Percentiles rank a stretch among this genome's conserved stretches.
These are phyloP conservation scores for Suillus lakei DNA, from an alignment of 768 basidiomycete species.

Conservation along the genomic window DNA sequence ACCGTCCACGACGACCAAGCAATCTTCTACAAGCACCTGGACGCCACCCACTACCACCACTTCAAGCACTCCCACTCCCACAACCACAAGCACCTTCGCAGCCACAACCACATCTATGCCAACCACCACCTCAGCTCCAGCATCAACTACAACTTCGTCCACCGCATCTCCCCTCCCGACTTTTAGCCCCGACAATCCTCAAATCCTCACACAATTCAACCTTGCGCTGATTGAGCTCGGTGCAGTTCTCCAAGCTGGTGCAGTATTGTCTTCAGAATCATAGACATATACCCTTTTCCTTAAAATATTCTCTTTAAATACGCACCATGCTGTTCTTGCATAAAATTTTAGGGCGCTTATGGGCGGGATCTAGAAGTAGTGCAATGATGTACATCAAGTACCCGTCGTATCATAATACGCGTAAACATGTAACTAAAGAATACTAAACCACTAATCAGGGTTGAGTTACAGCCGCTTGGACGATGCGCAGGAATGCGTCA, in stretches of 20 bases:
- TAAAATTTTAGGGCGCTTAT: background rate
- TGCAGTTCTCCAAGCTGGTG: constrained; percentile 21
- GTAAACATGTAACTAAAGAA: background rate
- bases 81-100: constrained; percentile 17
- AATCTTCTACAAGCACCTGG: constrained; percentile 26
- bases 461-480: constrained; percentile 32
- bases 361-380: background rate
- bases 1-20: constrained; percentile 19
- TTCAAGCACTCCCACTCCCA: background rate
- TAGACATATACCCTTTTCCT: background rate
- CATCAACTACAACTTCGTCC: constrained; percentile 12
- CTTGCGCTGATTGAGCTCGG: constrained; percentile 31
- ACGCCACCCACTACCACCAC: constrained; percentile 17
- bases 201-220: constrained; percentile 27
- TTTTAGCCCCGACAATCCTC: constrained; percentile 21
- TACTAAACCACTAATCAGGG: constrained; percentile 16
- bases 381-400: background rate
- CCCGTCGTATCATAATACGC: background rate
- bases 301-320: background rate
- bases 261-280: constrained; percentile 4
- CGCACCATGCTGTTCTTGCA: background rate
- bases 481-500: constrained; percentile 39
- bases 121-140: constrained; percentile 8
- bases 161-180: constrained; percentile 17
- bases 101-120: constrained; percentile 18